phyloP scores from a whole-genome alignment of 2,329 filamentous ascomycete species.

The Fonsecaea multimorphosa region DNA sequence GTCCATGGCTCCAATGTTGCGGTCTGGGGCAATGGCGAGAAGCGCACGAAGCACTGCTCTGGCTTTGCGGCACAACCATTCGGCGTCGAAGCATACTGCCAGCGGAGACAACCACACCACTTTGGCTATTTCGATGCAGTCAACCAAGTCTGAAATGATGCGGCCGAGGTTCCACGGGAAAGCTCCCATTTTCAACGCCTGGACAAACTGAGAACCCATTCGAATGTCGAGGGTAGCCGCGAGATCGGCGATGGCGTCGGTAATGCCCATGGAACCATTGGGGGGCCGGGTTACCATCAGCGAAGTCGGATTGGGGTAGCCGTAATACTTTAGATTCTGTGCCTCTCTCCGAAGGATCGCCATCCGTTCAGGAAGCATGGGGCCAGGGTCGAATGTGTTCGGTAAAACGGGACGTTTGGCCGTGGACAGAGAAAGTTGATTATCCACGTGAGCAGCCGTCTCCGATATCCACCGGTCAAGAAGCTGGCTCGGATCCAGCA shows the following conservation, averaged over 20 bases:
- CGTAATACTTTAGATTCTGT: conserved; percentile 22
- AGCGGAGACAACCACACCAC: conserved; percentile 36
- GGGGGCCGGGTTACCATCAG: conserved; percentile 18
- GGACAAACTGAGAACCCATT: conserved; percentile 32
- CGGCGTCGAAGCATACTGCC: conserved; percentile 36
- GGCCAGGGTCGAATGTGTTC: conserved; percentile 33
- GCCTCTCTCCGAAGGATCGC: conserved; percentile 31
- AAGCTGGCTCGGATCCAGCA: conserved; percentile 30
- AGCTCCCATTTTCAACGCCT: conserved; percentile 23
- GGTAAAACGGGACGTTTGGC: conserved; percentile 26
- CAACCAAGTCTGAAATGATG: conserved; percentile 31
- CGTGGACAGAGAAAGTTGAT: conserved; percentile 34
- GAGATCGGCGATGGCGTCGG: conserved; percentile 32
- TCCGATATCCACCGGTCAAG: conserved; percentile 37
- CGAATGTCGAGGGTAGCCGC: conserved; percentile 30
- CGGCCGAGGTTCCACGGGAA: conserved; percentile 21
- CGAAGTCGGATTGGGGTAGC: conserved; percentile 22
- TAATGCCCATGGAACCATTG: conserved; percentile 26
- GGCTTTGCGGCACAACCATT: conserved; percentile 37
- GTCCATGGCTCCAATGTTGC: conserved; percentile 23
- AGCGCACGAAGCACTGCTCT: conserved; percentile 30
- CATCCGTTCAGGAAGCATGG: conserved; percentile 36
- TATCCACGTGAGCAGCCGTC: conserved; percentile 35
- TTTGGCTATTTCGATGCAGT: conserved; percentile 37
- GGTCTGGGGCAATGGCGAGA: conserved; percentile 31